Evolutionary conservation across 2,329 filamentous ascomycete species (phyloP).

Genomic region (Emmonsia crescens): DNA sequence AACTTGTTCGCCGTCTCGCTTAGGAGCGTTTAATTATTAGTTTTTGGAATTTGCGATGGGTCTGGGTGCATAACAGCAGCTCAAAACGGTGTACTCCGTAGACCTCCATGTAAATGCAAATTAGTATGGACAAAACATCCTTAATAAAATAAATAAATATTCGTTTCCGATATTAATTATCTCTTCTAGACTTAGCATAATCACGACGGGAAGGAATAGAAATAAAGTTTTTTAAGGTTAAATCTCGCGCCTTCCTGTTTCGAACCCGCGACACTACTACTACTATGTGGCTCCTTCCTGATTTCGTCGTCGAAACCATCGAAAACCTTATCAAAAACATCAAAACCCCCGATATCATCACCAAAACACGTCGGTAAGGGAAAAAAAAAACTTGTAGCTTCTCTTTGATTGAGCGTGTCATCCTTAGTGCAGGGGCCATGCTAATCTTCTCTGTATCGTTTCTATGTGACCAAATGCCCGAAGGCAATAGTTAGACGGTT

Average conservation of each 20-base stretch:
- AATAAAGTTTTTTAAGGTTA: too few relatives aligned
- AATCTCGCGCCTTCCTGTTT: background rate
- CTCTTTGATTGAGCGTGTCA: conserved; percentile 82
- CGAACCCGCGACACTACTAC: background rate
- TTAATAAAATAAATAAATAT: too few relatives aligned
- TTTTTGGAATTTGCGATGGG: too few relatives aligned
- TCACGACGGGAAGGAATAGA: too few relatives aligned
- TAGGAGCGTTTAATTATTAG: too few relatives aligned
- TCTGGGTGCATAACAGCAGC: too few relatives aligned
- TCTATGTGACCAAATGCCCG: conserved; percentile 54
- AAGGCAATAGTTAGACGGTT: conserved; percentile 22
- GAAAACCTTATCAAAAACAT: background rate
- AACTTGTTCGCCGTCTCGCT: too few relatives aligned
- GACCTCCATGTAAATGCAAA: too few relatives aligned
- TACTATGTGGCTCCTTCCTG: background rate
- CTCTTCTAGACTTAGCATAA: too few relatives aligned
- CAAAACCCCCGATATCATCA: background rate
- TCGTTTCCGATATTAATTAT: too few relatives aligned
- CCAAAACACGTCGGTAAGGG: background rate
- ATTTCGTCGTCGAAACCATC: background rate
- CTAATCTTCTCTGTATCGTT: conserved; percentile 69
- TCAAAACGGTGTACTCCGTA: too few relatives aligned
- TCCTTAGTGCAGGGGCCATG: conserved; percentile 85
- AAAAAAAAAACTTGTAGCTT: conserved; percentile 56
- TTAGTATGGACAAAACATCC: too few relatives aligned